Evolutionary conservation across 768 basidiomycete species (phyloP).

Genomic region (Clathrus columnatus): DNA sequence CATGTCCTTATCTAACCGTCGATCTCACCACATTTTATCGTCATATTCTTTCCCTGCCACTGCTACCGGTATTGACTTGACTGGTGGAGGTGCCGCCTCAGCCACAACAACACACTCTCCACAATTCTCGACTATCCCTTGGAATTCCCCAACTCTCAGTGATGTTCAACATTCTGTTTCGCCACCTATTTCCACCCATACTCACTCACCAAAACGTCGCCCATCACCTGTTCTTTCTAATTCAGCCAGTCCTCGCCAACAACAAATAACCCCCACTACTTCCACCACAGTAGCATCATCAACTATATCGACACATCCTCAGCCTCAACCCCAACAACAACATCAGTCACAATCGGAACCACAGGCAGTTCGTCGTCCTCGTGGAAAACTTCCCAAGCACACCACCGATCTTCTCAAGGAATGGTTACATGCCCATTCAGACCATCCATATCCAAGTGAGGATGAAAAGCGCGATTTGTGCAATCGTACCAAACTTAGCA

Average conservation of each 20-base stretch:
- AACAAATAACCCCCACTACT: not conserved
- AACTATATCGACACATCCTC: constrained; percentile 40
- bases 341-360: not conserved
- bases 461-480: constrained; percentile 88
- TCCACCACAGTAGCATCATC: constrained; percentile 32
- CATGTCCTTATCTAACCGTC: constrained; percentile 3
- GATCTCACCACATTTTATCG: constrained; percentile 40
- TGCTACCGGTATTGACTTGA: not conserved
- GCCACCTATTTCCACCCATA: constrained; percentile 47
- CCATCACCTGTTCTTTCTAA: constrained; percentile 40
- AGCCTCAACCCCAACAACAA: constrained; percentile 33
- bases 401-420: constrained; percentile 84
- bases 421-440: constrained; percentile 81
- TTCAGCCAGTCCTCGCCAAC: constrained; percentile 33
- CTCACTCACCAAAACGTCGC: constrained; percentile 12
- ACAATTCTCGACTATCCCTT: constrained; percentile 41
- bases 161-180: constrained; percentile 39
- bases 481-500: constrained; percentile 76
- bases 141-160: constrained; percentile 45
- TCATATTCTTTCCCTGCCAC: constrained; percentile 4
- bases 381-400: constrained; percentile 84
- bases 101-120: constrained; percentile 27
- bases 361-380: constrained; percentile 62
- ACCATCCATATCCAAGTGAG: constrained; percentile 84
- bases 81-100: constrained; percentile 36